phyloP scores from a whole-genome alignment of 1,139 yeast species.

The Meyerozyma carpophila region DNA sequence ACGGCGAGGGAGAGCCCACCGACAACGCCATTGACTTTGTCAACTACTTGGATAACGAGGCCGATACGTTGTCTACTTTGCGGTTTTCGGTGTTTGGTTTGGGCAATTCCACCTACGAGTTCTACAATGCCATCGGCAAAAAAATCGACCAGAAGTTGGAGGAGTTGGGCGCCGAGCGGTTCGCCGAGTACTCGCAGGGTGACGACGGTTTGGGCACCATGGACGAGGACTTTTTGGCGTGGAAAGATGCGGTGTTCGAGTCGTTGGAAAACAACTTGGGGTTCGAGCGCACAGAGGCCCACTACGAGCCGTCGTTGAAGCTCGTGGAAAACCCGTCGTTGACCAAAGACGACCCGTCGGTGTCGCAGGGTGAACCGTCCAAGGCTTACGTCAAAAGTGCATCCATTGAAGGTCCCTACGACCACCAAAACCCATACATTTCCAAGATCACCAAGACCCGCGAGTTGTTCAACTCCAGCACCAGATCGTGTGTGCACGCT shows the following conservation, averaged over 20 bases:
- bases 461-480: conserved; percentile 65
- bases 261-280: conserved; percentile 59
- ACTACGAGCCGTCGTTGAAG: conserved; percentile 68
- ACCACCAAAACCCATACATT: conserved; percentile 76
- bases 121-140: conserved; percentile 79
- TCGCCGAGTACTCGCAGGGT: conserved; percentile 81
- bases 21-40: conserved; percentile 81
- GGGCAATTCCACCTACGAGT: conserved; percentile 91
- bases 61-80: conserved; percentile 57
- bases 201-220: conserved; percentile 93
- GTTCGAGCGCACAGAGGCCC: conserved; percentile 70
- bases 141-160: conserved; percentile 45
- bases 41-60: conserved; percentile 54
- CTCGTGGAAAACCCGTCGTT: conserved; percentile 30
- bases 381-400: conserved; percentile 48
- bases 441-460: conserved; percentile 58
- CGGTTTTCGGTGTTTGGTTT: conserved; percentile 78
- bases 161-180: conserved; percentile 62
- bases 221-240: conserved; percentile 89
- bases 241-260: conserved; percentile 81
- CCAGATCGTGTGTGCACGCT: conserved; percentile 81
- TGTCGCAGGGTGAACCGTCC: conserved; percentile 85
- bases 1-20: conserved; percentile 98
- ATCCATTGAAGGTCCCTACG: conserved; percentile 68
- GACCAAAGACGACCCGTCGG: conserved; percentile 31